Evolutionary conservation across 495 filamentous ascomycete species (phyloP).

Genomic region (Massariosphaeria phaeospora): DNA sequence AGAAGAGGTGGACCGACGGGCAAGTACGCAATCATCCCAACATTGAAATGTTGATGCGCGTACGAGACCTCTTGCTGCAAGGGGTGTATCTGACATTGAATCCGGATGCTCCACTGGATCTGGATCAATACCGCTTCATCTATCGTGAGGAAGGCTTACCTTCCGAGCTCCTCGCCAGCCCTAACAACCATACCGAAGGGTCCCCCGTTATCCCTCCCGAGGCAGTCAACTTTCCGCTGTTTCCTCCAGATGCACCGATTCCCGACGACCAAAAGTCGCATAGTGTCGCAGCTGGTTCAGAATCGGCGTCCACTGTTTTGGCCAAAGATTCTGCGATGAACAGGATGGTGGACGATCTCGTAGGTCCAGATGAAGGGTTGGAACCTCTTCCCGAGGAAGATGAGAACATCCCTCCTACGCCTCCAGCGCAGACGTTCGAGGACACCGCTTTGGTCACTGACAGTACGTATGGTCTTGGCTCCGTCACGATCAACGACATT

Average conservation of each 20-base stretch:
- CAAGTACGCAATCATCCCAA: conserved; percentile 59
- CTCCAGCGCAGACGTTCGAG: conserved; percentile 37
- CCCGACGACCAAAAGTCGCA: conserved; percentile 31
- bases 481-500: conserved; percentile 21
- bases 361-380: conserved; percentile 50
- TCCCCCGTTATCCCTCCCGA: conserved; percentile 35
- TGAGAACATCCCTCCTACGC: conserved; percentile 36
- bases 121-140: conserved; percentile 26
- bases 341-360: conserved; percentile 60
- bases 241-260: conserved; percentile 15
- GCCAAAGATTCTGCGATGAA: conserved; percentile 38
- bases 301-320: conserved; percentile 31
- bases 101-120: conserved; percentile 20
- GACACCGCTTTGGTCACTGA: conserved; percentile 26
- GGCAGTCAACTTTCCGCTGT: conserved; percentile 21
- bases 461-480: conserved; percentile 16
- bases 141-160: conserved; percentile 30
- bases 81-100: conserved; percentile 42
- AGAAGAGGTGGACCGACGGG: conserved; percentile 54
- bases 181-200: conserved; percentile 19
- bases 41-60: conserved; percentile 65
- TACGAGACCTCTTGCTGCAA: conserved; percentile 63
- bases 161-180: conserved; percentile 29
- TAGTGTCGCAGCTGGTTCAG: conserved; percentile 31
- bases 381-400: conserved; percentile 34